Percentiles rank a stretch among this genome's conserved stretches.
These are phyloP conservation scores for Diaporthe velutina DNA, from an alignment of 2,329 filamentous ascomycete genomes.

Conservation along the genomic window DNA sequence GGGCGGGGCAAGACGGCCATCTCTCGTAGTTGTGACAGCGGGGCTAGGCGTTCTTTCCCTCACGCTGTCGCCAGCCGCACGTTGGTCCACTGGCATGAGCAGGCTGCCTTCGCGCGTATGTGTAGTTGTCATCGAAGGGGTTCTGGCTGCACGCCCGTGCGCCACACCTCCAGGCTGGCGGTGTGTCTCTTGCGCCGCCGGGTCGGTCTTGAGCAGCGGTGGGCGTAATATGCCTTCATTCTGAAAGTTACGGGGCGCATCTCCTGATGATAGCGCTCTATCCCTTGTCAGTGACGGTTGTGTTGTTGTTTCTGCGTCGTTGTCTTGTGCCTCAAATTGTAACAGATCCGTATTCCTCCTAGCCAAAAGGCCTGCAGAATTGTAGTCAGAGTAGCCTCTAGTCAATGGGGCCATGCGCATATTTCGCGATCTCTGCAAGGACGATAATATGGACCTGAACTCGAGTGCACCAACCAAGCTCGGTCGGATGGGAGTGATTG, in stretches of 20 bases:
- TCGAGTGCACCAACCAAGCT: conserved; percentile 94
- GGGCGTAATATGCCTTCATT: conserved; percentile 38
- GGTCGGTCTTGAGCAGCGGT: not conserved
- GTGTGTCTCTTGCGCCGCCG: not conserved
- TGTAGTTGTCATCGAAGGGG: not conserved
- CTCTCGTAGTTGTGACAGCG: conserved; percentile 45
- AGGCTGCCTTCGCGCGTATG: conserved; percentile 21
- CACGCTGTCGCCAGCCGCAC: conserved; percentile 49
- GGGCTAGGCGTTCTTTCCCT: conserved; percentile 42
- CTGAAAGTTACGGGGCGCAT: conserved; percentile 50
- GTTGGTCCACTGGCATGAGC: conserved; percentile 21
- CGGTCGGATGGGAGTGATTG: conserved; percentile 88
- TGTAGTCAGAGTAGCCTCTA: conserved; percentile 78
- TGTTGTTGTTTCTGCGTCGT: conserved; percentile 31
- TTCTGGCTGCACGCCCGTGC: not conserved
- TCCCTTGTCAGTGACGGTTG: conserved; percentile 45
- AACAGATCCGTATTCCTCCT: conserved; percentile 30
- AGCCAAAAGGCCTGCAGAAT: conserved; percentile 36
- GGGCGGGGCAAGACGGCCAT: conserved; percentile 50
- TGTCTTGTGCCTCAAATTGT: conserved; percentile 21
- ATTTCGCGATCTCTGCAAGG: conserved; percentile 85
- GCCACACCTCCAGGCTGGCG: not conserved
- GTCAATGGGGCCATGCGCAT: conserved; percentile 78
- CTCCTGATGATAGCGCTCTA: conserved; percentile 63
- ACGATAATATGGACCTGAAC: conserved; percentile 91